Evolutionary conservation across 768 basidiomycete genomes (phyloP), one percentile per base, ranked within the genome.

Genomic region (Pulveroboletus sp.): DNA sequence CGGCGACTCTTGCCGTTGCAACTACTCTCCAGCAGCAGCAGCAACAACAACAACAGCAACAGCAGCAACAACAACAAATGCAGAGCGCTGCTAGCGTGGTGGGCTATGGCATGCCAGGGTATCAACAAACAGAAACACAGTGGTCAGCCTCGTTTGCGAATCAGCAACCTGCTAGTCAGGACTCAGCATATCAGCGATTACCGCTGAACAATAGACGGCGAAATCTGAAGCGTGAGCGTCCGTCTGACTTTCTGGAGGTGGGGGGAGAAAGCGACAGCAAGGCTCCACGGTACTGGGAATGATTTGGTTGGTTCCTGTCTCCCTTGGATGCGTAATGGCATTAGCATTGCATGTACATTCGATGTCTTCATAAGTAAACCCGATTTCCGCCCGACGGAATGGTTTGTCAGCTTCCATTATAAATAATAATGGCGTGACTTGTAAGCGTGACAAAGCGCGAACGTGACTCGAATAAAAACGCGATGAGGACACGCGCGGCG

Each of bases 181-280:
- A 92, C 54, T 91, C 89, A 6, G 86, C 89, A n/a, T 92, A 93
- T 64, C 90, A 93, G 65, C 76, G 90, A 32, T 62, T 90, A 43
- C 89, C 89, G 28, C 69, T 93, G 47, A 92, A 91, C 60, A 89
- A 88, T 59, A 76, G 89, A 51, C 77, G 89, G 46, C 73, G 86
- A 61, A 82, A 82, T 57, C 60, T 88, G 56, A 91, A 93, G 69
- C 78, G 89, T 8, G 90, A 92, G 28, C 74, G 89, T 40, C 89
- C 89, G 2, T 84, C 86, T 5, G 90, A 93, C 68, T 92, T 92
- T 61, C 66, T 89, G 60, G 89, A 91, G 59, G 76, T 89, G 2
- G 80, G 80, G 3, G 78, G 75, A 13, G 82, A 83, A 50, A 71
- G 69, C 47, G 84, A 85, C 26, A 74, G 64, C 57, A 89, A 91